Evolutionary conservation across 2,329 filamentous ascomycete genomes (phyloP).

Genomic region (Drechslera avenae): DNA sequence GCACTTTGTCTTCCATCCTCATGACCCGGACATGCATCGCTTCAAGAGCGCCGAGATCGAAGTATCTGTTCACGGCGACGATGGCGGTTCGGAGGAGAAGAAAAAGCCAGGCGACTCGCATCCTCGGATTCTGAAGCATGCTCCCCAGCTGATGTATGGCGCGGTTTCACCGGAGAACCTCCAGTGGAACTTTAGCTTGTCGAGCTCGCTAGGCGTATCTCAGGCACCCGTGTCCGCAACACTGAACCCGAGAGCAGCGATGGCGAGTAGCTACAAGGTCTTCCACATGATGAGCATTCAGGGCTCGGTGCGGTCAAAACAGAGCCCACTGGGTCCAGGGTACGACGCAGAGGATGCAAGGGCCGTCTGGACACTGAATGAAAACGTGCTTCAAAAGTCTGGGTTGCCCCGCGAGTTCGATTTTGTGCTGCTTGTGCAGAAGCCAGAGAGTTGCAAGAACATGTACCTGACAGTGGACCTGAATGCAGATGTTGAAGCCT

Average conservation of each 20-base stretch:
- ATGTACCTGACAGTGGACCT: conserved; percentile 51
- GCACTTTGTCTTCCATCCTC: conserved; percentile 57
- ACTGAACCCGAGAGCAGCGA: conserved; percentile 50
- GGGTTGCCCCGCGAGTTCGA: conserved; percentile 59
- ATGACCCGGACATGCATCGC: conserved; percentile 50
- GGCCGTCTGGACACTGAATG: conserved; percentile 58
- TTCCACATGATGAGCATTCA: conserved; percentile 59
- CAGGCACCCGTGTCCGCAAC: conserved; percentile 52
- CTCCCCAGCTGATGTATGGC: conserved; percentile 57
- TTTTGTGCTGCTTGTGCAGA: conserved; percentile 57
- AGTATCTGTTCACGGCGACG: conserved; percentile 44
- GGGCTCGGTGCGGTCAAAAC: conserved; percentile 52
- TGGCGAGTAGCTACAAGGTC: conserved; percentile 51
- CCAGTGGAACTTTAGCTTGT: conserved; percentile 56
- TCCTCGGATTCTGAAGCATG: conserved; percentile 56
- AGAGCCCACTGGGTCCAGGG: conserved; percentile 41
- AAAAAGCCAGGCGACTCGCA: conserved; percentile 25
- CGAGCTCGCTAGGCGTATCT: conserved; percentile 54
- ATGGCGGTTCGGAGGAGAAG: conserved; percentile 10
- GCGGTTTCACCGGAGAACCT: conserved; percentile 55
- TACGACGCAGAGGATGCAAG: conserved; percentile 53
- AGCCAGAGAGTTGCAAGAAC: conserved; percentile 49
- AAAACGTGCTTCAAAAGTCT: conserved; percentile 55
- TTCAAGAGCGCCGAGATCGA: conserved; percentile 56
- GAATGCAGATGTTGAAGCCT: conserved; percentile 50